These are phyloP conservation scores for Cytidiella melzeri DNA, from an alignment of 768 basidiomycete genomes.

Conservation along the genomic window DNA sequence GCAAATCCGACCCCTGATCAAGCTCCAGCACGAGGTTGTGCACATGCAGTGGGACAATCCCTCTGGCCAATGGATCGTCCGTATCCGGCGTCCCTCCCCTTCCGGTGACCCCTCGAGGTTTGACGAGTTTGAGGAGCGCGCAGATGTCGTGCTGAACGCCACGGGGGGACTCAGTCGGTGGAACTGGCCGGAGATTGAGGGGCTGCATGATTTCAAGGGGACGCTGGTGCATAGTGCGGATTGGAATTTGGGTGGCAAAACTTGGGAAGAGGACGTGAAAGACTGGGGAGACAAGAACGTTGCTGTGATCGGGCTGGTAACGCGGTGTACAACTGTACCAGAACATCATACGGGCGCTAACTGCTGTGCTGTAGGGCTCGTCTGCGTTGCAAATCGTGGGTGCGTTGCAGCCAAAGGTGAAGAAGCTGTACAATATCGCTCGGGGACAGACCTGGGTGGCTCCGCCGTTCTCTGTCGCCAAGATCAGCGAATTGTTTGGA, in stretches of 20 bases:
- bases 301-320: slow-evolving; percentile 52
- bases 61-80: slow-evolving; percentile 52
- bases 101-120: not conserved
- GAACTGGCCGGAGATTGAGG: slow-evolving; percentile 63
- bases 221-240: slow-evolving; percentile 56
- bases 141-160: slow-evolving; percentile 51
- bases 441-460: slow-evolving; percentile 56
- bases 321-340: slow-evolving; percentile 15
- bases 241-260: slow-evolving; percentile 40
- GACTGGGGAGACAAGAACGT: slow-evolving; percentile 49
- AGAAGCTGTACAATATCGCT: slow-evolving; percentile 46
- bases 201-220: slow-evolving; percentile 51
- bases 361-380: slow-evolving; percentile 44
- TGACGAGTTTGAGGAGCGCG: slow-evolving; percentile 41
- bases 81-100: slow-evolving; percentile 32
- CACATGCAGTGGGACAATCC: slow-evolving; percentile 44
- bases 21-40: slow-evolving; percentile 47
- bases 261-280: slow-evolving; percentile 39
- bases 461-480: slow-evolving; percentile 35
- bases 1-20: slow-evolving; percentile 45
- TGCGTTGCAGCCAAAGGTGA: slow-evolving; percentile 46
- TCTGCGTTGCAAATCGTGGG: slow-evolving; percentile 57
- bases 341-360: too few relatives aligned
- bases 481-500: slow-evolving; percentile 32
- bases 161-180: slow-evolving; percentile 50